Base-by-base conservation (phyloP, 2,329 filamentous ascomycete genomes). In the Alternaria gaisen region DNA sequence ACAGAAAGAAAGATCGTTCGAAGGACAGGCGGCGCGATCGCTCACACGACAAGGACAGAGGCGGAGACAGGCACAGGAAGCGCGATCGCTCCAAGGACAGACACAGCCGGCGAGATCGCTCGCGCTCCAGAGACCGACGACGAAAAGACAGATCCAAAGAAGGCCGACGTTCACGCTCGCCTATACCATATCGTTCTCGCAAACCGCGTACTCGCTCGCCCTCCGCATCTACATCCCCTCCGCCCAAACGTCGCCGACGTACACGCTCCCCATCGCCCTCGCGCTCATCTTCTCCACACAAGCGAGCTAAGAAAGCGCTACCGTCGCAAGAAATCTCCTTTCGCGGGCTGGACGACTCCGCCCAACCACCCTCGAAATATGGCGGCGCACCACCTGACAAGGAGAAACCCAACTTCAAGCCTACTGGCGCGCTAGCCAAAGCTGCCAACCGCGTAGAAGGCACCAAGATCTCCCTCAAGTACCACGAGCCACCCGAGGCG, bases 401-500 rank as follows among this genome's bases (percentile, higher is more conserved):
- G 74, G 90, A 98, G 77, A 94, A 93, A 78, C 91, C 94, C 41
- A 99, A 97, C 79, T 97, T 91, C 79, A 87, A 86, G 20, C 87
- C 85, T 34, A 93, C 93, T 0, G 95, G 95, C 28, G 83, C 91
- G 8, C 84, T 99, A 18, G 95, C 95, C 3, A 92, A 93, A 44
- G 93, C 93, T 66, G 93, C 93, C 53, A 98, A 99, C 77, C 88
- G 88, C 8, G 88, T 96, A 64, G 87, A 87, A 10, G 92, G 92
- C 58, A 90, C 89, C 4, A 86, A 86, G 22, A 89, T 97, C 56
- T 88, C 92, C 3, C 86, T 99, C 47, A 98, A 98, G 82, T 99
- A 99, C 79, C 92, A 97, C 81, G 95, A 99, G 80, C 95, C 95
- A 1, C 83, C 92, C 11, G 95, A 99, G 82, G 92, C 94, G 51